Percentiles rank a stretch among this genome's conserved stretches.
phyloP scores from a whole-genome alignment of 1,284 basidiomycete species.

The Ceratobasidium sp. region DNA sequence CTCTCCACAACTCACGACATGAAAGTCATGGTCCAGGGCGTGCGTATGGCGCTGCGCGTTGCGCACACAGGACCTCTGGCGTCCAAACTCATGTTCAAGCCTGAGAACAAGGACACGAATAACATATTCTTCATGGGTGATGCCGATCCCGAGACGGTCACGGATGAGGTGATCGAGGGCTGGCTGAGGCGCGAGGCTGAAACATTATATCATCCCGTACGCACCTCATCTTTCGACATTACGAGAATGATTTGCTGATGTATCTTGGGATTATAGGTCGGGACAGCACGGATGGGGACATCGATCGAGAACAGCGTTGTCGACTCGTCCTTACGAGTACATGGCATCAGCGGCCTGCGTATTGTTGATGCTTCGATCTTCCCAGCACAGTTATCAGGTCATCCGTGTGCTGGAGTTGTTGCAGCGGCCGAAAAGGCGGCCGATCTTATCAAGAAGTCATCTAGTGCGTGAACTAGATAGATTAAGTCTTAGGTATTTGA shows the following conservation, averaged over 20 bases:
- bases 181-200: constrained; percentile 58
- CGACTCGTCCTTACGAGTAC: constrained; percentile 62
- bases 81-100: constrained; percentile 55
- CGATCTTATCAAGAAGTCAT: constrained; percentile 30
- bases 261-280: constrained; percentile 32
- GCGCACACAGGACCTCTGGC: constrained; percentile 53
- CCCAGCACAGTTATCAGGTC: constrained; percentile 57
- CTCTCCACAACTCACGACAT: constrained; percentile 52
- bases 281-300: constrained; percentile 57
- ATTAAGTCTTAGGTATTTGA: background rate
- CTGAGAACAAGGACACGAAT: constrained; percentile 52
- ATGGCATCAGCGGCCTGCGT: constrained; percentile 61
- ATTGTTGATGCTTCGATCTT: constrained; percentile 67
- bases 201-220: constrained; percentile 62
- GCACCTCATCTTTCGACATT: constrained; percentile 49
- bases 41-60: constrained; percentile 54
- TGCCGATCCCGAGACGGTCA: constrained; percentile 54
- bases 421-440: constrained; percentile 56
- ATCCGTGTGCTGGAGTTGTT: constrained; percentile 55
- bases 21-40: constrained; percentile 54
- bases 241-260: background rate
- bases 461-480: background rate
- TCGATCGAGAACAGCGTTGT: constrained; percentile 59
- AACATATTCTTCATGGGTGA: constrained; percentile 56
- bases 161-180: constrained; percentile 60